Evolutionary conservation across 164 flowering plant species (phyloP), one percentile per base, ranked within the genome.

Genomic region (Sedum album): DNA sequence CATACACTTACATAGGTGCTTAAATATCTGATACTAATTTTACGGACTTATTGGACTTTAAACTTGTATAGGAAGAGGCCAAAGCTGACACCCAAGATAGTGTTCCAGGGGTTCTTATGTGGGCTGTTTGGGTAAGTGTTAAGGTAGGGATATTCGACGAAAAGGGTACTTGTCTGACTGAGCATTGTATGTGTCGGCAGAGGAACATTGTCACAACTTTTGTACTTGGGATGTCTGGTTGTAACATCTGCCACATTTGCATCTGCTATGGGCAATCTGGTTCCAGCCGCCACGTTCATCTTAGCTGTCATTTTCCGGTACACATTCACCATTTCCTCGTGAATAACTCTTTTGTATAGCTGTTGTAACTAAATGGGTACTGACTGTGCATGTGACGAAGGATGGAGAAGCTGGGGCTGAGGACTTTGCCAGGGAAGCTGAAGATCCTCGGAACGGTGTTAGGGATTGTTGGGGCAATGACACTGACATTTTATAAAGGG

Each of bases 401-500:
- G 73, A 25, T 82, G 70, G 90, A 86, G 76, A 75, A 49, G 67
- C 20, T 86, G 68, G 76, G 48, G 2, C 3, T 82, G 1, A 31
- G 71, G 25, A 78, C 78, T 0, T 0, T 57, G 30, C 68, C 73
- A 1, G 92, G 94, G 5, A 74, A 77, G 31, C 83, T 85, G 1
- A 90, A 88, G 72, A 74, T 84, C 30, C 0, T 77, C 28, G 96
- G 96, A 6, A 87, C 90, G 7, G 2, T 78, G 42, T 25, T 84
- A 17, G 80, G 94, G 13, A 69, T 90, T 11, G 71, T 84, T 42
- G 96, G 94, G 2, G 94, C 92, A n/a, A 85, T 90, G 94, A 28
- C 85, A 1, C 76, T 88, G 5, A 88, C 90, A 0, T 80, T 88
- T 42, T 88, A 82, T 79, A 87, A 83, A 73, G 94, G 94, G 13